Percentiles rank a stretch among this genome's conserved stretches.
Conservation (phyloP, 208 protist species). For the Trichomonas vaginalis region DNA sequence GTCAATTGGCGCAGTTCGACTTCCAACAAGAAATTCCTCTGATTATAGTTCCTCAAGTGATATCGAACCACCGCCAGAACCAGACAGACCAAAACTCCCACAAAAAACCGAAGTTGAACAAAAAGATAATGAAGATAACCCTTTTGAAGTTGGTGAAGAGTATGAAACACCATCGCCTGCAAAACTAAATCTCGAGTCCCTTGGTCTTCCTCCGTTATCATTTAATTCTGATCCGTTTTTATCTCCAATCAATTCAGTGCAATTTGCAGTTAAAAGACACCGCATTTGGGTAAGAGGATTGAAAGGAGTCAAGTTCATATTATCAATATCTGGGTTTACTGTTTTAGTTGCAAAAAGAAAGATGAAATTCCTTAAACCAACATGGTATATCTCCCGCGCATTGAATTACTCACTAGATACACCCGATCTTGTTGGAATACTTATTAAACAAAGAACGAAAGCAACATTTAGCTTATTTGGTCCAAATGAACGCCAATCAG, state of each 20-base stretch:
- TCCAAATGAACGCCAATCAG: background rate
- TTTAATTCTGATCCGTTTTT: background rate
- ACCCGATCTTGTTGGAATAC: background rate
- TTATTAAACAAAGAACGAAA: background rate
- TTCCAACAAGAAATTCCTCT: background rate
- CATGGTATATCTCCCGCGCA: background rate
- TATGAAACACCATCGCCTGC: background rate
- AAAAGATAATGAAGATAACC: background rate
- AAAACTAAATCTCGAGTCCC: background rate
- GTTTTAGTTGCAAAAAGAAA: background rate
- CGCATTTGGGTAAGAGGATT: background rate
- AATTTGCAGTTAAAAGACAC: background rate
- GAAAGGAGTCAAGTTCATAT: background rate
- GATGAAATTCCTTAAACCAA: conserved; percentile 6
- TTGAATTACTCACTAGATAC: background rate
- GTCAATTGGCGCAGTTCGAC: background rate
- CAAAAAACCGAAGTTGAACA: background rate
- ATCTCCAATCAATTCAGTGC: background rate
- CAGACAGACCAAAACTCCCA: background rate
- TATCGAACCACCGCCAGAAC: background rate
- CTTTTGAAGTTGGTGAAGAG: background rate
- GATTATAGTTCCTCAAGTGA: background rate
- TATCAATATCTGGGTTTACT: background rate
- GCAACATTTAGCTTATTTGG: background rate
- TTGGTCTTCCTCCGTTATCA: background rate